These are phyloP conservation scores for Metarhizium anisopliae DNA, from an alignment of 2,329 filamentous ascomycete genomes.

Conservation along the genomic window DNA sequence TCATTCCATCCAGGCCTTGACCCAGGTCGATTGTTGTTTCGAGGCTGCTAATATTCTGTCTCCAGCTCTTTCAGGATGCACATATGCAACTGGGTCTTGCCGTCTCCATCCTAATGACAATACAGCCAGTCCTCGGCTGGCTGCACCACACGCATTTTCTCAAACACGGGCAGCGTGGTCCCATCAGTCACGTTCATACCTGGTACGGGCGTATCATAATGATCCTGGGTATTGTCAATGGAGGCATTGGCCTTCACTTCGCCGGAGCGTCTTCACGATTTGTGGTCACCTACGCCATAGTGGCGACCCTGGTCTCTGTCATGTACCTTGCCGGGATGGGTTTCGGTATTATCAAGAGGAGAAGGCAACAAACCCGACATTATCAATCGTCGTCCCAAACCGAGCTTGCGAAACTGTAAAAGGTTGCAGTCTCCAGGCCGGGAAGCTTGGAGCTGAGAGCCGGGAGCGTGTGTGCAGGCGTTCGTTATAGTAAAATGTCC, in stretches of 20 bases:
- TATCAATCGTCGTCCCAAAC: background rate
- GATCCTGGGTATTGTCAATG: slow-evolving; percentile 51
- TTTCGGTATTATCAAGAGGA: background rate
- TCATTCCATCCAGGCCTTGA: background rate
- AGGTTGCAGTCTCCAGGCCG: background rate
- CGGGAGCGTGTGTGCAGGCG: no score
- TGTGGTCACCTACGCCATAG: slow-evolving; percentile 45
- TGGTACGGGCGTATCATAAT: slow-evolving; percentile 54
- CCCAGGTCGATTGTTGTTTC: background rate
- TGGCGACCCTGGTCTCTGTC: slow-evolving; percentile 27
- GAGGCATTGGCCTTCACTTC: slow-evolving; percentile 51
- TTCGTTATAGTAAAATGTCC: background rate
- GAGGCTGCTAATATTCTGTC: background rate
- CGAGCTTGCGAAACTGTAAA: background rate
- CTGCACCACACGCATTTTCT: slow-evolving; percentile 47
- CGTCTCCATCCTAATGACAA: slow-evolving; percentile 41
- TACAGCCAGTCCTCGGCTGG: slow-evolving; percentile 50
- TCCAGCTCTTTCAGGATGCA: slow-evolving; percentile 40
- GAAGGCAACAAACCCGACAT: background rate
- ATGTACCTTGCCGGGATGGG: background rate
- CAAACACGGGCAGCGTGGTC: slow-evolving; percentile 35
- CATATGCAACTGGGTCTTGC: slow-evolving; percentile 50
- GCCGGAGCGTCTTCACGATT: slow-evolving; percentile 30
- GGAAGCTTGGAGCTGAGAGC: no score
- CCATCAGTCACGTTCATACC: slow-evolving; percentile 47